phyloP scores from a whole-genome alignment of 495 filamentous ascomycete species.

The Penicillium waksmanii region DNA sequence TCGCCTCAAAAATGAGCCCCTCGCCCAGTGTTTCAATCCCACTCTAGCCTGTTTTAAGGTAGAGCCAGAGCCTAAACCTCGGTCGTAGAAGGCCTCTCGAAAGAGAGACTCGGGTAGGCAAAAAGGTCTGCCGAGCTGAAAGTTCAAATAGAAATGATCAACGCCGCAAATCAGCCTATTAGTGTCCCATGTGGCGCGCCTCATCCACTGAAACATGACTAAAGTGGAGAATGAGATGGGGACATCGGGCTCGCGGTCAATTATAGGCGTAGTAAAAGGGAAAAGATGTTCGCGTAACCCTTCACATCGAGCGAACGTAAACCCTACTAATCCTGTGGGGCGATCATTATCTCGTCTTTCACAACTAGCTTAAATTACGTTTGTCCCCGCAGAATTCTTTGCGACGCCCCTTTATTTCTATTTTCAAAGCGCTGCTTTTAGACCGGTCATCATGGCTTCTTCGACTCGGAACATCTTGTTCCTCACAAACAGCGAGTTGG shows the following conservation, averaged over 20 bases:
- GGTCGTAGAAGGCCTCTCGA: neutral
- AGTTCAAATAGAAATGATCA: neutral
- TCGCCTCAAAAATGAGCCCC: conserved; percentile 3
- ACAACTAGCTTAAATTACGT: conserved; percentile 9
- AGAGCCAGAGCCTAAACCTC: neutral
- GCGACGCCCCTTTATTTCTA: neutral
- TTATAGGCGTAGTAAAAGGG: conserved; percentile 1
- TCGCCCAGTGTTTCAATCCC: neutral
- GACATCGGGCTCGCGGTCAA: neutral
- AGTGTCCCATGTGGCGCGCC: neutral
- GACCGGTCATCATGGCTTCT: conserved; percentile 8
- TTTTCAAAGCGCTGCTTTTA: neutral
- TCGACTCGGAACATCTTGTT: conserved; percentile 42
- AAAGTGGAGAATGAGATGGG: conserved; percentile 1
- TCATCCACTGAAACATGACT: neutral
- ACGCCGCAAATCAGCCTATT: neutral
- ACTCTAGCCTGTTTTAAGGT: conserved; percentile 5
- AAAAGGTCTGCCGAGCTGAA: conserved; percentile 2
- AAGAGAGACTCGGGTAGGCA: neutral
- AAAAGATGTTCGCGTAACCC: conserved; percentile 19
- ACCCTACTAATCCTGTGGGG: conserved; percentile 6
- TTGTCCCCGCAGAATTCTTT: neutral
- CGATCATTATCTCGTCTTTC: neutral
- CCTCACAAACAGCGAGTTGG: conserved; percentile 59
- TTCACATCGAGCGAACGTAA: conserved; percentile 4